Conservation (phyloP, 129 eudicot genomes). For the carrot (Daucus carota) region DH1_v3.0 NC_030383.2:40375501-40376000, state of each 20-base stretch:
- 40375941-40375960: conserved; percentile 73
- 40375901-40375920: not conserved
- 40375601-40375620: conserved; percentile 79
- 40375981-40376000: conserved; percentile 82
- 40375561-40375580: conserved; percentile 1
- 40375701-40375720: conserved; percentile 40
- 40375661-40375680: conserved; percentile 94
- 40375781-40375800: conserved; percentile 76
- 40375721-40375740: conserved; percentile 30
- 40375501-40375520: not conserved
- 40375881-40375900: not conserved
- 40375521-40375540: not conserved
- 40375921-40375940: conserved; percentile 73
- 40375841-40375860: not conserved
- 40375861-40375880: not conserved
- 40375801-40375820: conserved; percentile 88
- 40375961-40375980: conserved; percentile 80
- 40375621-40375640: conserved; percentile 53
- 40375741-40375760: conserved; percentile 69
- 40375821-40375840: not conserved
- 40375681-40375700: conserved; percentile 68
- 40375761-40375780: conserved; percentile 80
- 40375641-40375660: conserved; percentile 59
- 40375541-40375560: not conserved
- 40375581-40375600: conserved; percentile 37